These are phyloP conservation scores for Pseudocercospora ulei DNA, from an alignment of 2,329 filamentous ascomycete genomes.

Conservation along the genomic window DNA sequence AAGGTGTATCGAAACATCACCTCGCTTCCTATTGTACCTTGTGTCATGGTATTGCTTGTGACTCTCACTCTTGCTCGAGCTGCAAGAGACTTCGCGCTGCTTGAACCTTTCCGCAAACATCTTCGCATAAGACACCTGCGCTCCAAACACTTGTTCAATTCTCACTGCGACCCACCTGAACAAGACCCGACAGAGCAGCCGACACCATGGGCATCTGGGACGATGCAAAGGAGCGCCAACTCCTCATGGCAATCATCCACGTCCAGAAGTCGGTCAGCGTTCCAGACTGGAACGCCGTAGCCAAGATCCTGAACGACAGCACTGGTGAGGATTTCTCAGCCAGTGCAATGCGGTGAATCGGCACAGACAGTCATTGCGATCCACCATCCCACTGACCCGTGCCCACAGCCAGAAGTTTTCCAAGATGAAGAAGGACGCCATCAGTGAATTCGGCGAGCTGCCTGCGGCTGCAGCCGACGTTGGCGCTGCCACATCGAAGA, in stretches of 20 bases:
- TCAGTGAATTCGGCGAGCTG: constrained; percentile 18
- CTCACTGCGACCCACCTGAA: constrained; percentile 3
- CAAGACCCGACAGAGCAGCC: too few species aligned
- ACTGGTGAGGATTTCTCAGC: constrained; percentile 18
- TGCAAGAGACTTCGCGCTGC: not conserved
- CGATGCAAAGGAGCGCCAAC: constrained; percentile 12
- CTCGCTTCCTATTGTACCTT: not conserved
- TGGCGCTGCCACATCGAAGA: constrained; percentile 3
- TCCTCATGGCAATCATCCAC: constrained; percentile 15
- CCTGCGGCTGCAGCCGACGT: constrained; percentile 9
- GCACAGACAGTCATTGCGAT: not conserved
- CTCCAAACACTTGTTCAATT: not conserved
- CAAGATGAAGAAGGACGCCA: constrained; percentile 22
- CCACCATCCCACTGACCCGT: not conserved
- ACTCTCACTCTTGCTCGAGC: not conserved
- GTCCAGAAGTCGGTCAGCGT: constrained; percentile 1
- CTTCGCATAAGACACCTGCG: not conserved
- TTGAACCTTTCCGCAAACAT: not conserved
- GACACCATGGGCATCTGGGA: constrained; percentile 13
- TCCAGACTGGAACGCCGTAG: constrained; percentile 22
- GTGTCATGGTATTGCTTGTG: constrained; percentile 3
- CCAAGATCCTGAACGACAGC: constrained; percentile 14
- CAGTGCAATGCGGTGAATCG: constrained; percentile 17
- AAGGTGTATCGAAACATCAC: not conserved
- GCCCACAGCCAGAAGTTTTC: constrained; percentile 22